Evolutionary conservation across 2,329 filamentous ascomycete genomes (phyloP), one percentile per base, ranked within the genome.

Genomic region (Penicillium sp.): DNA sequence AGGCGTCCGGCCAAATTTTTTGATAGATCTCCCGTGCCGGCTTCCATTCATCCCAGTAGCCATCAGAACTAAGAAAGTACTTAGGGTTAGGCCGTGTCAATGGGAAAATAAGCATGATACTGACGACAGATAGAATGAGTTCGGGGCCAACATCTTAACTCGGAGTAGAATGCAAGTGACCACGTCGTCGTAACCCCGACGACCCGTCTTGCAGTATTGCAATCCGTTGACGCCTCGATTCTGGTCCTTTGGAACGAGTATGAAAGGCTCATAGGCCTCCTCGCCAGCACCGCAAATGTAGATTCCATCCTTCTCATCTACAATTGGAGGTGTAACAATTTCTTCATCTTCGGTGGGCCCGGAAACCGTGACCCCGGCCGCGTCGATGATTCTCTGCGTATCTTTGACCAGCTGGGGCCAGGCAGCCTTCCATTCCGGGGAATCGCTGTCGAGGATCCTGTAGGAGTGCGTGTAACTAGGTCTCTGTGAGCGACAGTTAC

Each of bases 401-500:
- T 62, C 59, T 9, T 45, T 6, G 38, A 63, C 39, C 10, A 64
- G 55, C 18, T 51, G 49, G 0, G 36, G 31, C 60, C 62, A 63
- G 18, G 55, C 53, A 1, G 18, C 15, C 15, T 50, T 16, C 59
- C 60, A 64, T 31, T 59, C 53, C 5, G 33, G 42, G 7, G 48
- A 52, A 8, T 54, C 31, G 42, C 45, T 49, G 47, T 55, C 45
- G 7, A 16, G 13, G n/a, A 64, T 12, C 16, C 26, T 6, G 36
- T 53, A 64, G 49, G 59, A 57, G 34, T 63, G 60, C 0, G 56
- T 60, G 51, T 63, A 58, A 2, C 57, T 62, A 36, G 6, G 8
- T 36, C 6, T 18, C 9, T n/a, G 33, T 36, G 4, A 33, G 31
- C 3, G 6, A n/a, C 3, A 8, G 9, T 6, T 8, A 16, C 2